phyloP scores from a whole-genome alignment of 805 yeast genomes.

The Aciculoconidium aculeatum region DNA sequence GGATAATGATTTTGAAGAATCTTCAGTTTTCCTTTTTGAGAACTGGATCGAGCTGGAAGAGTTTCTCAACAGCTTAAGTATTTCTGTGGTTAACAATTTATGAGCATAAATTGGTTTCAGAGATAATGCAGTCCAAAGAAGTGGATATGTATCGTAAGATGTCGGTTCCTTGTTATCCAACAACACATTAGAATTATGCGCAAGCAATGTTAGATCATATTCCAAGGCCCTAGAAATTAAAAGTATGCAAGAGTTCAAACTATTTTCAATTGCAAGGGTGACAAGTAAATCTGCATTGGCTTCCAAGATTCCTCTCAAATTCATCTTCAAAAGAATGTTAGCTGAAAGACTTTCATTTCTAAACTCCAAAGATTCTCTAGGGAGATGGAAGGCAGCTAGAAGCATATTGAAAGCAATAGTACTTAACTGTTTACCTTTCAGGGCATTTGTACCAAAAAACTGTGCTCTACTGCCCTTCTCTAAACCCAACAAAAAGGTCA shows the following conservation, averaged over 20 bases:
- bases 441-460: neutral
- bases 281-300: conserved; percentile 31
- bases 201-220: conserved; percentile 17
- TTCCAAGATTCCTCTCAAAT: conserved; percentile 44
- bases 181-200: conserved; percentile 20
- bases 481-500: conserved; percentile 38
- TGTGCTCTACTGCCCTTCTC: neutral
- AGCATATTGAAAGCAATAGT: conserved; percentile 11
- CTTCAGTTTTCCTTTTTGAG: conserved; percentile 17
- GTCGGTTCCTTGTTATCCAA: conserved; percentile 17
- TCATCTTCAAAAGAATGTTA: conserved; percentile 38
- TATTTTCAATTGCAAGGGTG: conserved; percentile 12
- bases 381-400: conserved; percentile 13
- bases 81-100: conserved; percentile 8
- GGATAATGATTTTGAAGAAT: conserved; percentile 12
- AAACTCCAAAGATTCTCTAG: conserved; percentile 11
- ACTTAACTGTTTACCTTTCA: too few species aligned
- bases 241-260: conserved; percentile 6
- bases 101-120: conserved; percentile 12
- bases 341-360: conserved; percentile 22
- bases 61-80: conserved; percentile 12
- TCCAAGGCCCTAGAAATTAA: conserved; percentile 11
- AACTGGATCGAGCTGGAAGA: conserved; percentile 16
- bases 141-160: conserved; percentile 27
- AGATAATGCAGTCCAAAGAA: conserved; percentile 21